Base-by-base conservation (phyloP, 164 flowering plant species). In the Umbellularia californica region DNA sequence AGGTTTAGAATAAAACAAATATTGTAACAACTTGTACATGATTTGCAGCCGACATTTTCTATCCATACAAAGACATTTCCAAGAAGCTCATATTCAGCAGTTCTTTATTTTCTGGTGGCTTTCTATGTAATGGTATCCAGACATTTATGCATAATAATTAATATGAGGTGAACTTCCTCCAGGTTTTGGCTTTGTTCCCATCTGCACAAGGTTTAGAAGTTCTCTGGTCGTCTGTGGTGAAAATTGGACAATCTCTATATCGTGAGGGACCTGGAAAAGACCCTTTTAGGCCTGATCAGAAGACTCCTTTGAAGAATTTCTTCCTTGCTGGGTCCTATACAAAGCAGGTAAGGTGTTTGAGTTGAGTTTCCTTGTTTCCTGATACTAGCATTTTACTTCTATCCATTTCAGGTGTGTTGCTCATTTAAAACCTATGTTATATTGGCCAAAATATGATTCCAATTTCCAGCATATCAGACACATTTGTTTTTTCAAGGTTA, bases 271-370 rank as follows among this genome's bases (percentile, higher is more conserved):
- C 99, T 72, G 98, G 99, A 47, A 90, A 88, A 77, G 98, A 93
- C 81, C 97, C 96, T 68, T 95, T 93, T 71, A 86, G 99, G 79
- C 99, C 98, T 27, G 92, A 93, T 84, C 99, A 93, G 79, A 92
- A 84, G 88, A 92, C 99, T 13, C 99, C 98, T 3, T 79, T 95
- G 27, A 84, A 83, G 52, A 93, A 92, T 75, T 95, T 95, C 89
- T 92, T 93, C 87, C 98, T 93, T 73, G 91, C 98, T 35, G 98
- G 99, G n/a, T 95, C 99, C 12, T 95, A 93, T 77, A 95, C 99
- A 50, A 95, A 95, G 77, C 99, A 93, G 97, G 99, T 92, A 67
- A 82, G 2, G 1, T 73, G 11, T 50, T 5, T 23, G 20, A 2
- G 5, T 17, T 52, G 17, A 35, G 14, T 58, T 22, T 25, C 35